A percentile compares a stretch with the other conserved stretches of the same genome.
These are phyloP conservation scores for Crucibulum parvulum DNA, from an alignment of 1,284 basidiomycete species.

Conservation along the genomic window DNA sequence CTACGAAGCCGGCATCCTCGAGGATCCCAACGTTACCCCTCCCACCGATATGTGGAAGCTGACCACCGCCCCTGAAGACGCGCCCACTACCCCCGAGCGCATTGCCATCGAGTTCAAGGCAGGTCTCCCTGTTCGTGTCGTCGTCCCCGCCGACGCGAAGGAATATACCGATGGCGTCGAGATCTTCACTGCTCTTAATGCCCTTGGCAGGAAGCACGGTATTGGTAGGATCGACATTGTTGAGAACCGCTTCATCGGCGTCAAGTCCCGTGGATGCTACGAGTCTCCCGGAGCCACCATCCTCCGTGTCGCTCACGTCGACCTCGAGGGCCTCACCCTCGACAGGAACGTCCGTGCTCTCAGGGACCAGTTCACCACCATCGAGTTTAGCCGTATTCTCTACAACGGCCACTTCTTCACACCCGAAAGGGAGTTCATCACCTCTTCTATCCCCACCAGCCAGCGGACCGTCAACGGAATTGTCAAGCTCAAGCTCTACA, in stretches of 20 bases:
- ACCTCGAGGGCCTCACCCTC: slow-evolving; percentile 96
- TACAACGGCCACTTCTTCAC: slow-evolving; percentile 99
- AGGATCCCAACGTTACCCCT: slow-evolving; percentile 95
- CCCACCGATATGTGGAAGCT: slow-evolving; percentile 99
- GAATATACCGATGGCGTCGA: slow-evolving; percentile 92
- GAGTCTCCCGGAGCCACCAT: slow-evolving; percentile 98
- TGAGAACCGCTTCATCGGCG: slow-evolving; percentile 99
- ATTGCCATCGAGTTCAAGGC: slow-evolving; percentile 87
- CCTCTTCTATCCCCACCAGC: slow-evolving; percentile 87
- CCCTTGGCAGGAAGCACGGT: slow-evolving; percentile 93
- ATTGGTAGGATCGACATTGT: slow-evolving; percentile 98
- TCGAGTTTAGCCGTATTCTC: slow-evolving; percentile 89
- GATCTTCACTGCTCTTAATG: slow-evolving; percentile 93
- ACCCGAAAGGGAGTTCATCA: slow-evolving; percentile 96
- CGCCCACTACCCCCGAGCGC: slow-evolving; percentile 83
- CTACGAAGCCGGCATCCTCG: slow-evolving; percentile 98
- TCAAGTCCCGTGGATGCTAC: slow-evolving; percentile 99
- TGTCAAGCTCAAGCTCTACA: slow-evolving; percentile 92
- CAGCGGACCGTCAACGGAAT: slow-evolving; percentile 97
- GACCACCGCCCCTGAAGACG: slow-evolving; percentile 84
- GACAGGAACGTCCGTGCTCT: slow-evolving; percentile 97
- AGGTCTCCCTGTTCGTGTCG: slow-evolving; percentile 88
- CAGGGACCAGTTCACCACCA: slow-evolving; percentile 94
- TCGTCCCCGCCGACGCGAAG: slow-evolving; percentile 55
- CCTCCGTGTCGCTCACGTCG: slow-evolving; percentile 94